Percentiles rank a stretch among this genome's conserved stretches.
Conservation (phyloP, 768 basidiomycete genomes). For the Macrolepiota fuliginosa region DNA sequence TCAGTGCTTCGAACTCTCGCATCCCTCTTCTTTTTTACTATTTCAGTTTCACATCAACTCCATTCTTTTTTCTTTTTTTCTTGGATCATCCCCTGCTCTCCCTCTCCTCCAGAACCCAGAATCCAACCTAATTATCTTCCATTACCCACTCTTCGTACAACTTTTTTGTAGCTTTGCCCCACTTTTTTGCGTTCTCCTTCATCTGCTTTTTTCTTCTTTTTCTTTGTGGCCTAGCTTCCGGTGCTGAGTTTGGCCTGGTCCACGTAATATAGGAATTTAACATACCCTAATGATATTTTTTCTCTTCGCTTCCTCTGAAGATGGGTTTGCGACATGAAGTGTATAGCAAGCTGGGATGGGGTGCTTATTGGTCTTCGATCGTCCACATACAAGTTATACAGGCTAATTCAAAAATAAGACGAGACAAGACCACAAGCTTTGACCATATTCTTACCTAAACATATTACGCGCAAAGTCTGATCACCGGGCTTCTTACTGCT, state of each 20-base stretch:
- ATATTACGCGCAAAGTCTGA: too few relatives aligned
- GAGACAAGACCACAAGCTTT: too few relatives aligned
- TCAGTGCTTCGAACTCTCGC: not conserved
- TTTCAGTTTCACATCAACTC: not conserved
- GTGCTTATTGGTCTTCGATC: too few relatives aligned
- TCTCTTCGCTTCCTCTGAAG: not conserved
- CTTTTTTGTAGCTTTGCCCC: conserved; percentile 10
- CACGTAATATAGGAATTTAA: not conserved
- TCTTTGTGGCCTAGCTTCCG: not conserved
- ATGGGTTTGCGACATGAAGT: too few relatives aligned
- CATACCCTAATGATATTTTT: not conserved
- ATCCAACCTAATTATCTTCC: not conserved
- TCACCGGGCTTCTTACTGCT: too few relatives aligned
- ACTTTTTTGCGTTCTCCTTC: not conserved
- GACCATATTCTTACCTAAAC: too few relatives aligned
- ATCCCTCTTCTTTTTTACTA: not conserved
- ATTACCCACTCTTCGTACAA: not conserved
- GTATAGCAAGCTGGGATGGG: too few relatives aligned
- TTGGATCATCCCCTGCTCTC: not conserved
- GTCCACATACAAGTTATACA: too few relatives aligned
- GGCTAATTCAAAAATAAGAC: too few relatives aligned
- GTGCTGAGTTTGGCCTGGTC: not conserved
- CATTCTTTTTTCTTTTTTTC: too few relatives aligned
- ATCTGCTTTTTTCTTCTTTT: not conserved
- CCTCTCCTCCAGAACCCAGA: not conserved